Percentiles rank a stretch among this genome's conserved stretches.
These are phyloP conservation scores for Yarrowia deformans DNA, from an alignment of 805 yeast genomes.

Conservation along the genomic window DNA sequence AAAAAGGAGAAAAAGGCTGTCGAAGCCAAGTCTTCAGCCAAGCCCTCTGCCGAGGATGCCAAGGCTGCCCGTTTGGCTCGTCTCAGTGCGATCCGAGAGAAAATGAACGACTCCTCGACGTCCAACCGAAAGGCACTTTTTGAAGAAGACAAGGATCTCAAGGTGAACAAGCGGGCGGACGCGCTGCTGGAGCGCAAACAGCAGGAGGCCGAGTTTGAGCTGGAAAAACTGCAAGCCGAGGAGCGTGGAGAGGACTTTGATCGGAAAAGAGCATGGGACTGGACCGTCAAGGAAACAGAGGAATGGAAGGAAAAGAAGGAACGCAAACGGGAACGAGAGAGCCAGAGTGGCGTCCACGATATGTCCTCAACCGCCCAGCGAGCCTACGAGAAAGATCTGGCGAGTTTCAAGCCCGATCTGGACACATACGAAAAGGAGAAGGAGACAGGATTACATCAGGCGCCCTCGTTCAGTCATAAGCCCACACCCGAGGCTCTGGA, in stretches of 20 bases:
- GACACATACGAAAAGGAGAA: conserved; percentile 57
- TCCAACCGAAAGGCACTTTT: conserved; percentile 53
- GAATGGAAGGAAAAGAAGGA: conserved; percentile 61
- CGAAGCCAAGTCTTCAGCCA: background rate
- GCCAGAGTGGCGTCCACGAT: conserved; percentile 52
- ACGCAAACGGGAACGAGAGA: conserved; percentile 43
- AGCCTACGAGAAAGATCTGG: conserved; percentile 63
- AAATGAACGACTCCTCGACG: conserved; percentile 48
- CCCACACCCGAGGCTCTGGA: conserved; percentile 53
- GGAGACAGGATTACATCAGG: conserved; percentile 45
- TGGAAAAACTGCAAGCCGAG: conserved; percentile 51
- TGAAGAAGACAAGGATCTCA: conserved; percentile 50
- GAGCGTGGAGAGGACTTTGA: conserved; percentile 55
- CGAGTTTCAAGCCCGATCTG: conserved; percentile 52
- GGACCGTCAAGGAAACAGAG: conserved; percentile 70
- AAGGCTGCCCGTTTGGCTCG: conserved; percentile 46
- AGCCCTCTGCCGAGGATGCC: background rate
- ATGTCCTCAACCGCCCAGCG: conserved; percentile 64
- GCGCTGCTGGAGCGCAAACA: conserved; percentile 50
- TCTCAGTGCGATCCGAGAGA: conserved; percentile 47
- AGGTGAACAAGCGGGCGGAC: conserved; percentile 45
- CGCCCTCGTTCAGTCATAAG: conserved; percentile 46
- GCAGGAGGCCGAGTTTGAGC: conserved; percentile 53
- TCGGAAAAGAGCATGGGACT: conserved; percentile 59
- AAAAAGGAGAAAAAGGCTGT: background rate